These are phyloP conservation scores for Hortiboletus campestris DNA, from an alignment of 768 basidiomycete genomes.

Conservation along the genomic window DNA sequence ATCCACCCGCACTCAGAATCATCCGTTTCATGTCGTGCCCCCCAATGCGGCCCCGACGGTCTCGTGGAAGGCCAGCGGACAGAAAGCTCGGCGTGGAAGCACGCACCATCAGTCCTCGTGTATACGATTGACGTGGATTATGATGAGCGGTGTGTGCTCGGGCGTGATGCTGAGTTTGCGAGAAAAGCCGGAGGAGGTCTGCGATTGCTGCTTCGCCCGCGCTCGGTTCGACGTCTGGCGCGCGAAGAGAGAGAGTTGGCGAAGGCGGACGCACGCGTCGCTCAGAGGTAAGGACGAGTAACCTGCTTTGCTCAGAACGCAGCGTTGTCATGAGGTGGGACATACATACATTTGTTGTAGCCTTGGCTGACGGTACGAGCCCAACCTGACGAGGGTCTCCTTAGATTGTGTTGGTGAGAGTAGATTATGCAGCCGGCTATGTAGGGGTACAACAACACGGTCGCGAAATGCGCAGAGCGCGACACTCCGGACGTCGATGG, in stretches of 20 bases:
- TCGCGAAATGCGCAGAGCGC: slow-evolving; percentile 80
- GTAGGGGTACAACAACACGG: slow-evolving; percentile 68
- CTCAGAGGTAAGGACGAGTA: slow-evolving; percentile 74
- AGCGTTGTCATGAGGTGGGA: background rate
- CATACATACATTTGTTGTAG: slow-evolving; percentile 73
- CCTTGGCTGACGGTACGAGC: slow-evolving; percentile 61
- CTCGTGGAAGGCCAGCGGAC: slow-evolving; percentile 70
- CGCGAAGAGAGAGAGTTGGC: slow-evolving; percentile 56
- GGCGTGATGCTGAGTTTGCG: slow-evolving; percentile 47
- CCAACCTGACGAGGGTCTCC: slow-evolving; percentile 53
- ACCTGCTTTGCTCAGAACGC: slow-evolving; percentile 39
- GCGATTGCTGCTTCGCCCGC: slow-evolving; percentile 66
- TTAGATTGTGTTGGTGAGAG: slow-evolving; percentile 54
- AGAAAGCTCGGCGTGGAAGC: slow-evolving; percentile 60
- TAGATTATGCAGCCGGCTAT: slow-evolving; percentile 51
- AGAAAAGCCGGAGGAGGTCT: slow-evolving; percentile 63
- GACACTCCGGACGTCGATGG: slow-evolving; percentile 80
- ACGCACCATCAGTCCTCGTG: slow-evolving; percentile 28
- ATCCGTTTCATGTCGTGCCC: slow-evolving; percentile 30
- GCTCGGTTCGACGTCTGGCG: slow-evolving; percentile 51
- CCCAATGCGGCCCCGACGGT: slow-evolving; percentile 75
- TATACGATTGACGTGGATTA: slow-evolving; percentile 27
- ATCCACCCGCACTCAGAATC: slow-evolving; percentile 30
- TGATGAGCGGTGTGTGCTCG: slow-evolving; percentile 23
- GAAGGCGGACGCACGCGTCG: slow-evolving; percentile 54